These are phyloP conservation scores for Brasilioporus rufonigricans DNA, from an alignment of 768 basidiomycete species.

Conservation along the genomic window DNA sequence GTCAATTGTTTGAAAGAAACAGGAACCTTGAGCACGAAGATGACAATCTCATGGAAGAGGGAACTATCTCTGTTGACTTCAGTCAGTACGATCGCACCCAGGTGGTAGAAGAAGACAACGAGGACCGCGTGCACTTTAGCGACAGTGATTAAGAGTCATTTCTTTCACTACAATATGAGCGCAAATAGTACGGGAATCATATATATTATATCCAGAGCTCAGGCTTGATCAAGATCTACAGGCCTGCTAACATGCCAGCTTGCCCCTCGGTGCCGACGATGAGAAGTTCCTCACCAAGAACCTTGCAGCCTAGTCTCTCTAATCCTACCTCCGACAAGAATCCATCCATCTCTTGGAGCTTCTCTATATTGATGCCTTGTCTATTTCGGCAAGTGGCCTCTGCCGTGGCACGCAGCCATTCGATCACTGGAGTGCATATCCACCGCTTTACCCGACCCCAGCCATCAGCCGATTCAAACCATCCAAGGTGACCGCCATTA, in stretches of 20 bases:
- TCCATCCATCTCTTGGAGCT: conserved; percentile 53
- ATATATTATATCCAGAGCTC: conserved; percentile 8
- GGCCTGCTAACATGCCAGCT: conserved; percentile 57
- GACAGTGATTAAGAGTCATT: conserved; percentile 71
- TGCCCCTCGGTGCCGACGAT: conserved; percentile 53
- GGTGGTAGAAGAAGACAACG: conserved; percentile 45
- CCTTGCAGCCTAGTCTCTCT: conserved; percentile 56
- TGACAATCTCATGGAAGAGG: conserved; percentile 80
- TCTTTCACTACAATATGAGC: neutral
- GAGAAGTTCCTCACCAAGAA: conserved; percentile 50
- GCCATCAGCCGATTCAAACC: conserved; percentile 58
- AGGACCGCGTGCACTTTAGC: conserved; percentile 70
- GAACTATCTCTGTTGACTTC: conserved; percentile 80
- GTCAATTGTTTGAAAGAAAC: conserved; percentile 89
- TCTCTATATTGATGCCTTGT: conserved; percentile 27
- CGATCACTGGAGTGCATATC: conserved; percentile 68
- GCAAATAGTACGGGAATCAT: conserved; percentile 5
- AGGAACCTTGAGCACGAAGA: conserved; percentile 69
- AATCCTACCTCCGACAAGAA: conserved; percentile 58
- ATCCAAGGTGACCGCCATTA: conserved; percentile 78
- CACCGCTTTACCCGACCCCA: conserved; percentile 46
- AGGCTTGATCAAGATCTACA: conserved; percentile 37
- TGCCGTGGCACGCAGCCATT: conserved; percentile 63
- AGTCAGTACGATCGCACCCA: conserved; percentile 81
- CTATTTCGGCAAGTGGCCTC: conserved; percentile 46